Base-by-base conservation (phyloP, 2,329 filamentous ascomycete species). In the Arthrobotrys conoides region DNA sequence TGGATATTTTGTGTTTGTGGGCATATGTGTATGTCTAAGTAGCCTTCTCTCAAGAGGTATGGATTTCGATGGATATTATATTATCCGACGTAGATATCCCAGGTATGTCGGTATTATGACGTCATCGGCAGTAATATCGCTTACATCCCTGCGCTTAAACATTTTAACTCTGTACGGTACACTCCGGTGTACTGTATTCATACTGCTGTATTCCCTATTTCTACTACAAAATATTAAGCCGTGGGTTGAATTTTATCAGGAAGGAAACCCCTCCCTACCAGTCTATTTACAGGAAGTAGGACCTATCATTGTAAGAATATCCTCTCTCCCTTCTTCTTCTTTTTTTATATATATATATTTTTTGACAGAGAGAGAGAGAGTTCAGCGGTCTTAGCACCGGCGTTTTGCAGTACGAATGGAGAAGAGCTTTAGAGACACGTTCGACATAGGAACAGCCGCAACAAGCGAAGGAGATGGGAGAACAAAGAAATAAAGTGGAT, bases 261-360 rank as follows among this genome's bases (percentile, higher is more conserved):
- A 71, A 20, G 30, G 22, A 41, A 49, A 65, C 20, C 20, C 53
- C 67, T 41, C 30, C 57, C 57, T 71, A 71, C 18, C 46, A 65
- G 68, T 71, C 68, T 71, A 71, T 71, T 18, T 71, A 71, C 68
- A 71, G 27, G 48, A 71, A 71, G 49, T 30, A 55, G 20, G 65
- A 55, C 49, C 46, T 71, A 38, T 63, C 55, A 20, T 14, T 57
- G 38, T n/a, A 2, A 61, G 9, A 48, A 24, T 22, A 18, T 16
- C 18, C 12, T 22, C 38, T 12, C 59, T 64, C 22, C 59, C 22
- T 27, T 3, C n/a, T 24, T 46, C 18, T 8, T n/a, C 59, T 30
- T 30, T 27, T 12, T 9, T 18, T 20, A 20, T 24, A n/a, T n/a
- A n/a, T n/a, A n/a, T n/a, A n/a, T n/a, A n/a, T n/a, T n/a, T n/a